Evolutionary conservation across 1,139 yeast genomes (phyloP).

Genomic region (Geotrichum macrosporum): DNA sequence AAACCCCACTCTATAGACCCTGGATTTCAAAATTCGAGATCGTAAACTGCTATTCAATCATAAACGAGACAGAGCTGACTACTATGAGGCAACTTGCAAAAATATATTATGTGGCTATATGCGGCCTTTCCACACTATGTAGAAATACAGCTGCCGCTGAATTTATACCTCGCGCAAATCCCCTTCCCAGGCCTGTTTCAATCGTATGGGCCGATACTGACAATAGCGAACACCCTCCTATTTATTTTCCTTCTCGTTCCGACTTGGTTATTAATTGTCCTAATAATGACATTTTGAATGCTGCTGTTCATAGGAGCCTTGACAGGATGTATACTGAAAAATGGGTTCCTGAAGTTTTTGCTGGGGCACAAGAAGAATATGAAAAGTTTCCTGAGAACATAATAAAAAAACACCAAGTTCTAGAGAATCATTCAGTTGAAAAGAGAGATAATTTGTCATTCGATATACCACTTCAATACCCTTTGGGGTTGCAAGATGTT

Average conservation of each 20-base stretch:
- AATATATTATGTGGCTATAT: background rate
- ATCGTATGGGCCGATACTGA: constrained; percentile 2
- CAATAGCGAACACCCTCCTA: background rate
- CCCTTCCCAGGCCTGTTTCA: constrained; percentile 7
- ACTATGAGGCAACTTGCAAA: too few relatives aligned
- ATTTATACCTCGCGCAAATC: constrained; percentile 7
- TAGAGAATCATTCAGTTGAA: background rate
- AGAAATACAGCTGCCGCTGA: background rate
- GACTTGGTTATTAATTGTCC: background rate
- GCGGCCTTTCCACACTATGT: background rate
- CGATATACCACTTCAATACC: constrained; percentile 1
- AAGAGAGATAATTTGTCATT: background rate
- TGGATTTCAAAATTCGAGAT: too few relatives aligned
- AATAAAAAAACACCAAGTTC: too few relatives aligned
- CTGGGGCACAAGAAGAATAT: constrained; percentile 10
- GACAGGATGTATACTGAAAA: constrained; percentile 24
- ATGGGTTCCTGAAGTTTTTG: constrained; percentile 25
- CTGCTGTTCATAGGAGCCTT: constrained; percentile 26
- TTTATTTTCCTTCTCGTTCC: background rate
- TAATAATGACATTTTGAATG: constrained; percentile 21
- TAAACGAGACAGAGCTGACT: too few relatives aligned
- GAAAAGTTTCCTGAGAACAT: constrained; percentile 25
- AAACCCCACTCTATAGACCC: too few relatives aligned
- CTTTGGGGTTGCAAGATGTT: background rate
- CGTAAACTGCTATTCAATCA: too few relatives aligned